Conservation (phyloP, 345 rosid species). For the Citrus hindsii region DNA sequence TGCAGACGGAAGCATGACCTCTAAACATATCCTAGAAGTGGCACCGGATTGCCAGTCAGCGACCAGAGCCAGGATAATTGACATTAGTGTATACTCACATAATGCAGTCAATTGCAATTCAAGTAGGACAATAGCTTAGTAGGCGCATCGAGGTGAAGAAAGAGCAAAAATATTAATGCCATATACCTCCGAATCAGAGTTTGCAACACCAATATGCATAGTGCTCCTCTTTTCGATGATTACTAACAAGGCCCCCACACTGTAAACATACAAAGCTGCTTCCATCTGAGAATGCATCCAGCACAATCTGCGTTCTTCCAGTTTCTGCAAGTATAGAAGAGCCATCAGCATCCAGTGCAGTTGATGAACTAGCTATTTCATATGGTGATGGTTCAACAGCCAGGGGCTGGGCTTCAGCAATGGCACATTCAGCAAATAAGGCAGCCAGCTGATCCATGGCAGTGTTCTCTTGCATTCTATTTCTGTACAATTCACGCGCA, state of each 20-base stretch:
- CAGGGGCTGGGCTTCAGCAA: constrained; percentile 72
- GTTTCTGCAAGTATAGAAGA: constrained; percentile 76
- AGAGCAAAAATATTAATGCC: background rate
- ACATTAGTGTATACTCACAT: background rate
- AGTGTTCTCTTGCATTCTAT: constrained; percentile 47
- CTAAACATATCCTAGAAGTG: background rate
- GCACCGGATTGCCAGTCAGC: background rate
- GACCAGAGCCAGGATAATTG: background rate
- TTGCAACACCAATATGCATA: constrained; percentile 80
- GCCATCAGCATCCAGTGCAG: constrained; percentile 37
- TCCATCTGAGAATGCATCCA: constrained; percentile 89
- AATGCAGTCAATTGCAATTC: constrained; percentile 9
- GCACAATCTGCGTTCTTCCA: constrained; percentile 73
- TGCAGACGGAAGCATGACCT: background rate
- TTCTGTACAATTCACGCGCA: constrained; percentile 69
- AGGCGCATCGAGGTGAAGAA: background rate
- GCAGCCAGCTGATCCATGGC: constrained; percentile 78
- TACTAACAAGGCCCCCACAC: constrained; percentile 93
- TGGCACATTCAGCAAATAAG: constrained; percentile 88
- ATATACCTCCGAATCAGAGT: constrained; percentile 25
- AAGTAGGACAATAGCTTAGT: background rate
- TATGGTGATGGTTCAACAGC: constrained; percentile 24
- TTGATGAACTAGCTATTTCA: constrained; percentile 16
- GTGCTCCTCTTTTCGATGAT: constrained; percentile 84
- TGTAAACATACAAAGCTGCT: constrained; percentile 91